Conservation (phyloP, 768 basidiomycete genomes). For the Phaeolepiota aurea region DNA sequence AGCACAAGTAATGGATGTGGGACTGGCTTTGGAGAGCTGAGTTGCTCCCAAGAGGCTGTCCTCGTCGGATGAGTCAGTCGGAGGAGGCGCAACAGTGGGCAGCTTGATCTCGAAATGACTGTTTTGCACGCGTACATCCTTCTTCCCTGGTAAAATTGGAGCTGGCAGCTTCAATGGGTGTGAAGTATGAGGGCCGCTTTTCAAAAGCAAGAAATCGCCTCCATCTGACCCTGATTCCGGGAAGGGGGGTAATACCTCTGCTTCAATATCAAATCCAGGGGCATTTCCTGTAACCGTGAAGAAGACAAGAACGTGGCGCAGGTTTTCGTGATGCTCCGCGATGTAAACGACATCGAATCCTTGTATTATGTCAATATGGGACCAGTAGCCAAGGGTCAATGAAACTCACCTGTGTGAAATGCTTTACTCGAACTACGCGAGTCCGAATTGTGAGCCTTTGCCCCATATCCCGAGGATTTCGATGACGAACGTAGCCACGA, state of each 20-base stretch:
- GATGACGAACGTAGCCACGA: conserved; percentile 43
- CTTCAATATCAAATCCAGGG: conserved; percentile 46
- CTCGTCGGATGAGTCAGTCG: conserved; percentile 17
- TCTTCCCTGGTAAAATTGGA: conserved; percentile 49
- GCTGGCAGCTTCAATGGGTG: conserved; percentile 49
- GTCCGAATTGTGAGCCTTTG: not conserved
- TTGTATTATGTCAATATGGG: conserved; percentile 9
- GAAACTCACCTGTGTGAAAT: not conserved
- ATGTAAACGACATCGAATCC: conserved; percentile 42
- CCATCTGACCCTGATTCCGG: conserved; percentile 27
- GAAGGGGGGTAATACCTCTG: conserved; percentile 53
- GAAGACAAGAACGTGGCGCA: conserved; percentile 73
- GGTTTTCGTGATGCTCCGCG: conserved; percentile 79
- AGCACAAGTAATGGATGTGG: conserved; percentile 66
- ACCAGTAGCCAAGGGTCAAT: not conserved
- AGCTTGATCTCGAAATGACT: conserved; percentile 72
- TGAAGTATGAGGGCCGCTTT: conserved; percentile 49
- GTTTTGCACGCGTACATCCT: conserved; percentile 46
- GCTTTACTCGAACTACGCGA: not conserved
- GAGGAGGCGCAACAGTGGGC: conserved; percentile 12
- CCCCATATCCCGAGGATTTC: not conserved
- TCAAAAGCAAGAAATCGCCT: conserved; percentile 55
- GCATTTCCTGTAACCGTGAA: conserved; percentile 46
- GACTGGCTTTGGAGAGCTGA: conserved; percentile 45
- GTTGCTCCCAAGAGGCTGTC: conserved; percentile 58